Percentiles rank a stretch among this genome's conserved stretches.
These are phyloP conservation scores for Stachybotrys chartarum DNA, from an alignment of 2,329 filamentous ascomycete species.

Conservation along the genomic window DNA sequence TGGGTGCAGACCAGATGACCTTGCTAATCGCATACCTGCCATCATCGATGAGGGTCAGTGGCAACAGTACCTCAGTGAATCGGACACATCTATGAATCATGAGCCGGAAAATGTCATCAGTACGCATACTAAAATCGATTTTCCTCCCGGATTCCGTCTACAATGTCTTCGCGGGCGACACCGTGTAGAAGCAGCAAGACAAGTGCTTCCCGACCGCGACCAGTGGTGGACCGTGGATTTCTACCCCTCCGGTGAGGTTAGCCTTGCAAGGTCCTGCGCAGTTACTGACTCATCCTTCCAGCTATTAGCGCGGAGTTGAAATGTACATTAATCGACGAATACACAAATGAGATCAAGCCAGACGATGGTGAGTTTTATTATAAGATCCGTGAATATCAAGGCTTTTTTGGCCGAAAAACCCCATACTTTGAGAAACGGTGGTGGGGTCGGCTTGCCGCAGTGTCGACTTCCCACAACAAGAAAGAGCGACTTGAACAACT, in stretches of 20 bases:
- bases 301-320: constrained; percentile 6
- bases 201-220: background rate
- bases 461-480: constrained; percentile 11
- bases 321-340: constrained; percentile 7
- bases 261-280: background rate
- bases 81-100: background rate
- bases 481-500: constrained; percentile 15
- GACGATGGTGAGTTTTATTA: constrained; percentile 9
- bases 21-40: constrained; percentile 20
- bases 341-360: constrained; percentile 7
- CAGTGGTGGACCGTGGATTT: constrained; percentile 20
- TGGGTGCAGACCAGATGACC: constrained; percentile 11
- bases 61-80: constrained; percentile 8
- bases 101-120: background rate
- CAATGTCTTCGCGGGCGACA: constrained; percentile 17
- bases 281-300: constrained; percentile 1
- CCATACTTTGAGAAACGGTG: constrained; percentile 12
- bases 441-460: constrained; percentile 15
- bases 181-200: constrained; percentile 6
- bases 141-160: constrained; percentile 11
- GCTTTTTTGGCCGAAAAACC: constrained; percentile 6
- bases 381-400: constrained; percentile 14
- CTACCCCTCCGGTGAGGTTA: constrained; percentile 15
- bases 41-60: constrained; percentile 18
- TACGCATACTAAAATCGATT: constrained; percentile 7